phyloP scores from a whole-genome alignment of 768 basidiomycete species.

The Sporobolomyces roseus region DNA sequence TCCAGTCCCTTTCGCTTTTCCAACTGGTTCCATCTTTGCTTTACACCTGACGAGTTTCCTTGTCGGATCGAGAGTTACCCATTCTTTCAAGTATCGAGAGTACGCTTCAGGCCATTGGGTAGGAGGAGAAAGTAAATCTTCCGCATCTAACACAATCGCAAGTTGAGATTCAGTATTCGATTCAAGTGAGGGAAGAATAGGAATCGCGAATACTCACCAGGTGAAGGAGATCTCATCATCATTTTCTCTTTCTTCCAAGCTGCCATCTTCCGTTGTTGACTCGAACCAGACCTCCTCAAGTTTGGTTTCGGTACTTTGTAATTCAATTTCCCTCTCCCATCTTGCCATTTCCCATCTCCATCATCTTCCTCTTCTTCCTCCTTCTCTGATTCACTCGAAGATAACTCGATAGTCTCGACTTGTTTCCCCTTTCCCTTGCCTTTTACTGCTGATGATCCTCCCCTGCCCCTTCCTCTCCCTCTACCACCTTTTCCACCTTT shows the following conservation, averaged over 20 bases:
- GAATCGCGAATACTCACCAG: slow-evolving; percentile 34
- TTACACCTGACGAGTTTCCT: slow-evolving; percentile 76
- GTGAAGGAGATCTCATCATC: slow-evolving; percentile 17
- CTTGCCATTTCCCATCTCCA: slow-evolving; percentile 7
- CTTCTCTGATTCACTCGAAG: neutral
- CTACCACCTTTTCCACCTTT: too few species aligned
- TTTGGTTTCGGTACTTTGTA: slow-evolving; percentile 34
- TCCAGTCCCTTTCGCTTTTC: slow-evolving; percentile 42
- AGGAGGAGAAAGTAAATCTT: slow-evolving; percentile 55
- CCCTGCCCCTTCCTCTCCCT: slow-evolving; percentile 28
- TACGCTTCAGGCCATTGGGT: slow-evolving; percentile 98
- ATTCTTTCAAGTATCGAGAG: slow-evolving; percentile 80
- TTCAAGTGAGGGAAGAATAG: neutral
- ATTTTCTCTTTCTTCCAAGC: slow-evolving; percentile 29
- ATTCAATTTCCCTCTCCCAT: slow-evolving; percentile 24
- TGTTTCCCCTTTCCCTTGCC: slow-evolving; percentile 33
- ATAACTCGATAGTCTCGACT: slow-evolving; percentile 24
- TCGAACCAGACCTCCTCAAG: slow-evolving; percentile 7
- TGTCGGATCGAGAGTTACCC: slow-evolving; percentile 89
- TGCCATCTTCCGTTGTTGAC: neutral
- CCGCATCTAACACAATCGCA: slow-evolving; percentile 12
- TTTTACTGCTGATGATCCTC: too few species aligned
- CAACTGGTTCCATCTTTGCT: slow-evolving; percentile 58
- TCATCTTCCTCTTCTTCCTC: slow-evolving; percentile 6
- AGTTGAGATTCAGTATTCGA: neutral